These are phyloP conservation scores for Erigeron canadensis DNA, from an alignment of 129 eudicot species.

Conservation along the genomic window DNA sequence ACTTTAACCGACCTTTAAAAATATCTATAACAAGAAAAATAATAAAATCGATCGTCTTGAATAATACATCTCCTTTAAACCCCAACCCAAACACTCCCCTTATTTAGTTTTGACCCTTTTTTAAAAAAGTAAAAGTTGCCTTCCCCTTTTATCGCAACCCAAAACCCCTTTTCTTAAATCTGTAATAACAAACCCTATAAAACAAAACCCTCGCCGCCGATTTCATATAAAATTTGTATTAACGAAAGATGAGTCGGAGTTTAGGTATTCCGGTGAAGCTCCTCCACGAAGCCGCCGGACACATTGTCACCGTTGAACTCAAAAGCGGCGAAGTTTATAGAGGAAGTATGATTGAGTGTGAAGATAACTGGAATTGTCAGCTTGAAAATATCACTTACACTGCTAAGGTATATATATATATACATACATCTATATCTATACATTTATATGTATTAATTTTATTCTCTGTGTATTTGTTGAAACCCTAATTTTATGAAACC, in stretches of 20 bases:
- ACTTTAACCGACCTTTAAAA: no score
- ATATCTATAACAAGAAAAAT: no score
- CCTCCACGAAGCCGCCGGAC: slow-evolving; percentile 43
- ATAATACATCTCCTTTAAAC: no score
- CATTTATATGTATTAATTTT: neutral
- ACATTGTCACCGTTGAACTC: slow-evolving; percentile 43
- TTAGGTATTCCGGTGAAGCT: slow-evolving; percentile 47
- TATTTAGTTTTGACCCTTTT: no score
- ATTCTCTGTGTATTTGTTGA: neutral
- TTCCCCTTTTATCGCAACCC: no score
- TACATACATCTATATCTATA: neutral
- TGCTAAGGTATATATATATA: slow-evolving; percentile 61
- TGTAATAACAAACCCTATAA: neutral
- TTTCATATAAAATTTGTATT: neutral
- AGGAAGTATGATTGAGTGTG: slow-evolving; percentile 92
- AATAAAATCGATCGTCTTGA: no score
- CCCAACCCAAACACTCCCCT: no score
- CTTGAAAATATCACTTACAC: slow-evolving; percentile 92
- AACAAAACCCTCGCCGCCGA: slow-evolving; percentile 37
- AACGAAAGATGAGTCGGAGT: slow-evolving; percentile 36
- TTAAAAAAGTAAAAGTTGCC: no score
- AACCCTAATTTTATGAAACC: neutral
- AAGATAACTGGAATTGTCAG: slow-evolving; percentile 98
- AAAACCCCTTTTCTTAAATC: no score
- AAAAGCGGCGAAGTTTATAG: slow-evolving; percentile 82